A percentile compares a stretch with the other conserved stretches of the same genome.
Evolutionary conservation across 371 early-diverging fungal genomes (phyloP).

Genomic region (Mortierella sp.): DNA sequence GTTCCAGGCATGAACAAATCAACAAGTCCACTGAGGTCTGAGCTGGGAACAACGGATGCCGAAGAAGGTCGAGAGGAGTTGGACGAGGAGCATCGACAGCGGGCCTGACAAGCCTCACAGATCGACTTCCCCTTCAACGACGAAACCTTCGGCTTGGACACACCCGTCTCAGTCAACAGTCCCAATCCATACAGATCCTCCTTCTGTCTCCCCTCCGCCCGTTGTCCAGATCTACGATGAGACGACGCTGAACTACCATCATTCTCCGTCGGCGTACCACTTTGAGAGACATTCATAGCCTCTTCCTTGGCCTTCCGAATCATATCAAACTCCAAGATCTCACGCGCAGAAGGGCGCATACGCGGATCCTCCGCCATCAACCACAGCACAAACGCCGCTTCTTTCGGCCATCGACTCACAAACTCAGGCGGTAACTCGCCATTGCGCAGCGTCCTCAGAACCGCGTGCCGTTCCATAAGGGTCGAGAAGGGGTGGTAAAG

Average conservation of each 20-base stretch:
- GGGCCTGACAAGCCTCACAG: constrained; percentile 38
- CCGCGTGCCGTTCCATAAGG: constrained; percentile 76
- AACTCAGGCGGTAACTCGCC: constrained; percentile 83
- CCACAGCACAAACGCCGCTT: constrained; percentile 83
- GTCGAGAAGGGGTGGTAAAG: constrained; percentile 76
- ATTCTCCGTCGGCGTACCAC: neutral
- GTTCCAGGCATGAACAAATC: neutral
- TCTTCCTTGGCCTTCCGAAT: constrained; percentile 47
- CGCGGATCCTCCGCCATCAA: constrained; percentile 83
- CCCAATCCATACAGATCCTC: neutral
- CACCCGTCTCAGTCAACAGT: neutral
- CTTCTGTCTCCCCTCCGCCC: neutral
- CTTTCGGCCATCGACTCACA: constrained; percentile 82
- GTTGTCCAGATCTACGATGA: neutral
- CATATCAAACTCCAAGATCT: constrained; percentile 79
- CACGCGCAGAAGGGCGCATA: constrained; percentile 79
- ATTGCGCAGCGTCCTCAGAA: constrained; percentile 70
- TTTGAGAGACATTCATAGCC: neutral
- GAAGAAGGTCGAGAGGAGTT: neutral
- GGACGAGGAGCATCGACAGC: constrained; percentile 18
- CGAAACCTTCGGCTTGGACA: neutral
- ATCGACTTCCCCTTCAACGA: constrained; percentile 8
- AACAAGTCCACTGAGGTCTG: neutral
- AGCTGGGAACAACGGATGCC: neutral
- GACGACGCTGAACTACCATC: neutral